These are phyloP conservation scores for Citrus unshiu DNA, from an alignment of 345 rosid genomes.

Conservation along the genomic window DNA sequence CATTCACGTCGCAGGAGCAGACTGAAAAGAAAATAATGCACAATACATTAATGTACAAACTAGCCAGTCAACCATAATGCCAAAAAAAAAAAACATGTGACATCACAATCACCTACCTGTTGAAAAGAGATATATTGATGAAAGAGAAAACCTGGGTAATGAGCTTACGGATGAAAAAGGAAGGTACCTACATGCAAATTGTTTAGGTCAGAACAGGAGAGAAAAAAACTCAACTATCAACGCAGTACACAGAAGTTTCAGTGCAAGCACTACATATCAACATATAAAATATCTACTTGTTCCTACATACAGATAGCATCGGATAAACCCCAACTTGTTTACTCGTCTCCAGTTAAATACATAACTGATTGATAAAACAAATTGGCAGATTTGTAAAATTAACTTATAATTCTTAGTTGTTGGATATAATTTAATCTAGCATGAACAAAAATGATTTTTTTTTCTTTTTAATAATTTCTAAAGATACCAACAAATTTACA, in stretches of 20 bases:
- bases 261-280: background rate
- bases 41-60: constrained; percentile 3
- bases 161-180: constrained; percentile 94
- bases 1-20: constrained; percentile 97
- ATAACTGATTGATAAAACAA: background rate
- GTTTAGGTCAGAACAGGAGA: constrained; percentile 17
- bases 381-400: background rate
- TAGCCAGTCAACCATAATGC: background rate
- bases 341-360: background rate
- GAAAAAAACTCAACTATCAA: background rate
- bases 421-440: background rate
- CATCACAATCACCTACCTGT: constrained; percentile 52
- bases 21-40: constrained; percentile 32
- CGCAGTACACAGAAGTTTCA: background rate
- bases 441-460: background rate
- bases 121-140: constrained; percentile 90
- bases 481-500: background rate
- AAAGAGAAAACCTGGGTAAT: constrained; percentile 96
- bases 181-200: constrained; percentile 66
- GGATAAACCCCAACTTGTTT: background rate
- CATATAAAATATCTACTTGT: background rate
- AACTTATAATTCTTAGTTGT: background rate
- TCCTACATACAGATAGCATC: background rate
- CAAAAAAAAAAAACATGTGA: background rate
- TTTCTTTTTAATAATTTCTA: too few relatives aligned